phyloP scores from a whole-genome alignment of 306 rosid genomes.

The Neltuma alba region DNA sequence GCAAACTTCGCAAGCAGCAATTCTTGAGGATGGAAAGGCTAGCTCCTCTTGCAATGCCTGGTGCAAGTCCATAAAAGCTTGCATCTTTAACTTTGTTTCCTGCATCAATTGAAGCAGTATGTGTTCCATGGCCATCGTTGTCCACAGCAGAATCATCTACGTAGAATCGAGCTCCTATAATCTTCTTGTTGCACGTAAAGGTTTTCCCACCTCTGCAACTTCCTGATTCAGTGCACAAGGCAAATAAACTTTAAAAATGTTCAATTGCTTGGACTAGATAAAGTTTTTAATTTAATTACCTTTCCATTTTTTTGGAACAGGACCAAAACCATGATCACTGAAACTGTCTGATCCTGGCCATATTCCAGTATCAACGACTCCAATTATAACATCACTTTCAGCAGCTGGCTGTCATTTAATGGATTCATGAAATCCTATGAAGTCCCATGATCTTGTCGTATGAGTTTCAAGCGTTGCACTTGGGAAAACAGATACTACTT shows the following conservation, averaged over 20 bases:
- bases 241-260: not conserved
- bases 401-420: conserved; percentile 1
- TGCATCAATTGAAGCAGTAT: conserved; percentile 26
- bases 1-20: conserved; percentile 25
- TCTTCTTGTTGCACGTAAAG: conserved; percentile 45
- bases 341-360: conserved; percentile 53
- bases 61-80: conserved; percentile 15
- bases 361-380: conserved; percentile 49
- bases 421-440: conserved; percentile 33
- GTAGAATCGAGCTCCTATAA: conserved; percentile 21
- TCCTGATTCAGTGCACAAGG: not conserved
- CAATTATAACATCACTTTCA: conserved; percentile 45
- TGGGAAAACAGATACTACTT: conserved; percentile 46
- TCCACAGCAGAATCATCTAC: not conserved
- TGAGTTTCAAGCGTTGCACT: conserved; percentile 36
- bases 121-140: conserved; percentile 6
- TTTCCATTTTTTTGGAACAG: conserved; percentile 46
- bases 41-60: conserved; percentile 26
- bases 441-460: conserved; percentile 61
- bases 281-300: conserved; percentile 12
- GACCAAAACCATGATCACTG: conserved; percentile 40
- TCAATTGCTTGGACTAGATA: not conserved
- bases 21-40: conserved; percentile 34
- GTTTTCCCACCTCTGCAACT: conserved; percentile 23
- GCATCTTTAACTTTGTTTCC: conserved; percentile 9